These are phyloP conservation scores for Tolypocladium endophyticum DNA, from an alignment of 2,329 filamentous ascomycete genomes.

Conservation along the genomic window DNA sequence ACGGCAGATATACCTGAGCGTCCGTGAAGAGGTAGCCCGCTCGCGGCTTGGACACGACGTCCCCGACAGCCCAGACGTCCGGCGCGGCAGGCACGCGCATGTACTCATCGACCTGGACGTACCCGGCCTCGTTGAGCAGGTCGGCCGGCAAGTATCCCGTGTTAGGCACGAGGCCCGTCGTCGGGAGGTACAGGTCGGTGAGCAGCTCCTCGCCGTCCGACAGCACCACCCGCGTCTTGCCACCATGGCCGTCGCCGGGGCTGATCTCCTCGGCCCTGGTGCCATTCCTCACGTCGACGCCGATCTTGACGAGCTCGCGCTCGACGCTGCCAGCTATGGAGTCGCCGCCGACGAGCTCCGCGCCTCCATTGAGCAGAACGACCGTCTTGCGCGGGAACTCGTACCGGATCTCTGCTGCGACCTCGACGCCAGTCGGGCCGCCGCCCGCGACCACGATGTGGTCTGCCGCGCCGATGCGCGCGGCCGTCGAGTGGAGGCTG, in stretches of 20 bases:
- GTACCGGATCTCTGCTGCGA: conserved; percentile 42
- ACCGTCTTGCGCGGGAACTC: conserved; percentile 40
- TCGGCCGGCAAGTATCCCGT: conserved; percentile 37
- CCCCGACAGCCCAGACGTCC: conserved; percentile 43
- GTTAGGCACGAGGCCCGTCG: conserved; percentile 45
- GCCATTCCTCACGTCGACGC: conserved; percentile 34
- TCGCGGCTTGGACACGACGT: conserved; percentile 39
- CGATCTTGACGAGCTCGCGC: conserved; percentile 40
- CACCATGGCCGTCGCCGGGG: conserved; percentile 19
- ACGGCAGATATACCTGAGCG: conserved; percentile 31
- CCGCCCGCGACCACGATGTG: conserved; percentile 47
- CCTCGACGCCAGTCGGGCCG: conserved; percentile 45
- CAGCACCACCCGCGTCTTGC: conserved; percentile 38
- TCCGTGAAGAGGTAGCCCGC: conserved; percentile 51
- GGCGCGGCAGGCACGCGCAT: conserved; percentile 33
- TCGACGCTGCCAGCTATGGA: conserved; percentile 28
- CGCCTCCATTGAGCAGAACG: conserved; percentile 31
- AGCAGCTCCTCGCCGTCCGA: conserved; percentile 32
- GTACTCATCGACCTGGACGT: conserved; percentile 39
- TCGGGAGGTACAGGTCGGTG: conserved; percentile 47
- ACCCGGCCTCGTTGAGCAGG: conserved; percentile 32
- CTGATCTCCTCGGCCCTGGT: conserved; percentile 27
- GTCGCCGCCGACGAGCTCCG: conserved; percentile 34
- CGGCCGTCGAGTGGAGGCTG: conserved; percentile 28
- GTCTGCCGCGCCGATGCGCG: conserved; percentile 31